Evolutionary conservation across 2,329 filamentous ascomycete genomes (phyloP).

Genomic region (Epichloe festucae): DNA sequence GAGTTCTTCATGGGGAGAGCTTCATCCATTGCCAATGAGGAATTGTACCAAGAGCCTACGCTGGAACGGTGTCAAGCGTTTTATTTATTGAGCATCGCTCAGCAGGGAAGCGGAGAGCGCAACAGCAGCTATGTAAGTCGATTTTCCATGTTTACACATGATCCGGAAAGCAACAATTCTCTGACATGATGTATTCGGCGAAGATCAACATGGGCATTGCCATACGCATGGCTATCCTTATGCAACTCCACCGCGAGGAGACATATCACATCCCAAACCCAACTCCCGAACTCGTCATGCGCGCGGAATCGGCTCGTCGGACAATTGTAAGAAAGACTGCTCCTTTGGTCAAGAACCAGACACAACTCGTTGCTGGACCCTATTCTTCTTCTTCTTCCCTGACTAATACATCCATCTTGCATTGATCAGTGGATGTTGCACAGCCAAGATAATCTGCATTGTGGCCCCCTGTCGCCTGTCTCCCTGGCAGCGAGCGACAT

Average conservation of each 20-base stretch:
- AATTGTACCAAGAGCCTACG: constrained; percentile 39
- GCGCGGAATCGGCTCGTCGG: constrained; percentile 42
- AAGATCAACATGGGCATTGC: constrained; percentile 45
- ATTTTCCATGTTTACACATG: neutral
- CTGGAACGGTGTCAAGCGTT: constrained; percentile 45
- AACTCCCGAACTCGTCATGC: constrained; percentile 31
- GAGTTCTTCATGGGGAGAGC: constrained; percentile 41
- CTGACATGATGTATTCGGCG: neutral
- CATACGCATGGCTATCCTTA: constrained; percentile 40
- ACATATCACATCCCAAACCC: constrained; percentile 33
- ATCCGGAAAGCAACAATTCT: neutral
- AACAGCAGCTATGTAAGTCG: constrained; percentile 39
- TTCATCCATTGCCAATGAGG: constrained; percentile 31
- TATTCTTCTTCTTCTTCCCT: neutral
- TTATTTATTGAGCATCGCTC: constrained; percentile 44
- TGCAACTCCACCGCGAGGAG: constrained; percentile 43
- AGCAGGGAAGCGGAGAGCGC: constrained; percentile 41
- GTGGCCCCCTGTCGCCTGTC: constrained; percentile 36
- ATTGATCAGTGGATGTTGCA: constrained; percentile 41
- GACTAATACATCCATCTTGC: neutral
- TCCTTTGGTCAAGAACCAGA: neutral
- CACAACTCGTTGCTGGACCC: neutral
- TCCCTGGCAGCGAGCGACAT: constrained; percentile 40
- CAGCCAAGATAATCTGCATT: constrained; percentile 44
- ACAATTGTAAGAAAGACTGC: constrained; percentile 32